Conservation (phyloP, 495 filamentous ascomycete species). For the Penicillium parvum region DNA sequence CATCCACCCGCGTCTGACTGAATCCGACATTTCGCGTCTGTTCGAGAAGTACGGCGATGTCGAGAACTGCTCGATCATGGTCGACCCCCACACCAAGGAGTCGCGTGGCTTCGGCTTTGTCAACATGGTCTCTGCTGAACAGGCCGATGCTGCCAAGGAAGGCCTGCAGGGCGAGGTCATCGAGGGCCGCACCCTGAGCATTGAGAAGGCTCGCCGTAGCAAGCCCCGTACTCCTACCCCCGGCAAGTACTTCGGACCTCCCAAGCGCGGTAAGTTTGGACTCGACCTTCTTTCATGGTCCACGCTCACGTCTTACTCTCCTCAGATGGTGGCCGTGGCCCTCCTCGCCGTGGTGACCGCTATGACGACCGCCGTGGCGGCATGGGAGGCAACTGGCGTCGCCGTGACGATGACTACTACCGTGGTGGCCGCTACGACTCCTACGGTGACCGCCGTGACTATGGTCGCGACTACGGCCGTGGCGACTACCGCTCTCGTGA, state of each 20-base stretch:
- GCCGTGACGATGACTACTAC: constrained; percentile 48
- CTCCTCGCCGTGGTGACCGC: constrained; percentile 36
- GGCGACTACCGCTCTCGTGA: constrained; percentile 28
- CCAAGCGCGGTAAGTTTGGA: constrained; percentile 78
- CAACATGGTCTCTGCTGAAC: constrained; percentile 91
- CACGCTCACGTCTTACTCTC: constrained; percentile 18
- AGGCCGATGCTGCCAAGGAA: constrained; percentile 95
- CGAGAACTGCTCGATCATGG: constrained; percentile 99
- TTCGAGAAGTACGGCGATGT: constrained; percentile 99
- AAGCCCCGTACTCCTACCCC: constrained; percentile 94
- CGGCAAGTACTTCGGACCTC: constrained; percentile 98
- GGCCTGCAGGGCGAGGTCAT: constrained; percentile 92
- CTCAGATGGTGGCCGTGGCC: constrained; percentile 50
- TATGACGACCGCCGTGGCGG: constrained; percentile 58
- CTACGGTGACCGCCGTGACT: constrained; percentile 38
- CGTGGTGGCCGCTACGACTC: constrained; percentile 54
- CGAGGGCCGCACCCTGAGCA: constrained; percentile 93
- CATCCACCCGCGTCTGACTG: constrained; percentile 90
- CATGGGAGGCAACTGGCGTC: constrained; percentile 41
- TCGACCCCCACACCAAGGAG: constrained; percentile 95
- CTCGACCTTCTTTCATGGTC: constrained; percentile 2
- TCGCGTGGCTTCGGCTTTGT: constrained; percentile 99
- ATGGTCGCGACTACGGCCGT: constrained; percentile 42
- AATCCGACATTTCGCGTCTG: constrained; percentile 85
- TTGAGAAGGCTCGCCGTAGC: constrained; percentile 96